Conservation (phyloP, 345 rosid species). For the Camelina hispida region DNA sequence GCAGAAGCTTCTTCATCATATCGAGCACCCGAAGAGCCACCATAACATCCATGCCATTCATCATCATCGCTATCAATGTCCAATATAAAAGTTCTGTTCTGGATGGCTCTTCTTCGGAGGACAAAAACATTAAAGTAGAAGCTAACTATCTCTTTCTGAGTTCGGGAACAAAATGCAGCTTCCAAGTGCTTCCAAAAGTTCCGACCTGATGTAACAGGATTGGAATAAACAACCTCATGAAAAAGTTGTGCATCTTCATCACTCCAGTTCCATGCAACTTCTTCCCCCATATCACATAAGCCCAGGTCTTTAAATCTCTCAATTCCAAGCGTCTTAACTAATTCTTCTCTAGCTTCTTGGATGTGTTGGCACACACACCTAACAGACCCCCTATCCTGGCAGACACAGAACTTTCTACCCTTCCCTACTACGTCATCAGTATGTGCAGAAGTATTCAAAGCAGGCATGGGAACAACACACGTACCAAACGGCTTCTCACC, state of each 20-base stretch:
- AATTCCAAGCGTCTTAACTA: slow-evolving; percentile 55
- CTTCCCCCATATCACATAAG: slow-evolving; percentile 78
- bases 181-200: slow-evolving; percentile 76
- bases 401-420: slow-evolving; percentile 53
- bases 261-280: slow-evolving; percentile 60
- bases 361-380: slow-evolving; percentile 69
- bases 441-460: neutral
- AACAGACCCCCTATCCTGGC: slow-evolving; percentile 60
- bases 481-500: slow-evolving; percentile 53
- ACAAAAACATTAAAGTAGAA: slow-evolving; percentile 78
- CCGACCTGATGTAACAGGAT: slow-evolving; percentile 55
- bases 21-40: slow-evolving; percentile 33
- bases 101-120: slow-evolving; percentile 62
- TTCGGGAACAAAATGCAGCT: slow-evolving; percentile 57
- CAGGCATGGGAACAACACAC: slow-evolving; percentile 52
- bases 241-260: slow-evolving; percentile 63
- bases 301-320: slow-evolving; percentile 61
- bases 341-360: slow-evolving; percentile 61
- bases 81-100: slow-evolving; percentile 58
- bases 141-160: slow-evolving; percentile 65
- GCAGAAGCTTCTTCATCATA: slow-evolving; percentile 55
- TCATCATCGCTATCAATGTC: slow-evolving; percentile 84
- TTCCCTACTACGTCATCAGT: slow-evolving; percentile 42
- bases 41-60: slow-evolving; percentile 61
- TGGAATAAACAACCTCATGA: slow-evolving; percentile 61